Evolutionary conservation across 148 eudicot species (phyloP).

Genomic region (Fagopyrum esculentum): DNA sequence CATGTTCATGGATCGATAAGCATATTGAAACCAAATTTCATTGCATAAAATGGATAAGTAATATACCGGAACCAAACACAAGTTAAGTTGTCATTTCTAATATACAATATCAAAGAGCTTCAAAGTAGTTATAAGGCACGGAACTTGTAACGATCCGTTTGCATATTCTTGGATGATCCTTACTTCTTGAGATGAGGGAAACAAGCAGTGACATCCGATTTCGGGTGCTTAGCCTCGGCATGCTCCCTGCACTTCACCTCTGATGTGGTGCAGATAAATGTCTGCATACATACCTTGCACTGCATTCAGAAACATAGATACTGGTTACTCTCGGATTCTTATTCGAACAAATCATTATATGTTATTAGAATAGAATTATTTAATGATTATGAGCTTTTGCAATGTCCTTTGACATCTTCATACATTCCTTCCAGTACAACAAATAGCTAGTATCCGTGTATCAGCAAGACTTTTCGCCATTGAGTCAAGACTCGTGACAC

Average conservation of each 20-base stretch:
- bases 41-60: slow-evolving; percentile 9
- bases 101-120: slow-evolving; percentile 12
- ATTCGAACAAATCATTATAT: not conserved
- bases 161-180: not conserved
- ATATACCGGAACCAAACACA: slow-evolving; percentile 1
- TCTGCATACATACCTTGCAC: slow-evolving; percentile 78
- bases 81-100: not conserved
- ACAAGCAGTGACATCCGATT: slow-evolving; percentile 37
- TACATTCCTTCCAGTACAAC: not conserved
- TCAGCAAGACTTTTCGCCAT: not conserved
- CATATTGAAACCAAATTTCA: slow-evolving; percentile 5
- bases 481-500: not conserved
- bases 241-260: slow-evolving; percentile 69
- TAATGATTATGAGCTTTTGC: not conserved
- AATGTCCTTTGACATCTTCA: not conserved
- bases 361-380: not conserved
- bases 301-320: slow-evolving; percentile 18
- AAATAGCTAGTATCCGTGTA: not conserved
- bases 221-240: slow-evolving; percentile 66
- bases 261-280: slow-evolving; percentile 57
- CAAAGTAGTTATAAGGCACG: not conserved
- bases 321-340: not conserved
- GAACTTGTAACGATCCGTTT: not conserved
- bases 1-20: not conserved
- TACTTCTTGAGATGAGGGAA: slow-evolving; percentile 60